Evolutionary conservation across 495 filamentous ascomycete genomes (phyloP).

Genomic region (Cetradonia linearis): DNA sequence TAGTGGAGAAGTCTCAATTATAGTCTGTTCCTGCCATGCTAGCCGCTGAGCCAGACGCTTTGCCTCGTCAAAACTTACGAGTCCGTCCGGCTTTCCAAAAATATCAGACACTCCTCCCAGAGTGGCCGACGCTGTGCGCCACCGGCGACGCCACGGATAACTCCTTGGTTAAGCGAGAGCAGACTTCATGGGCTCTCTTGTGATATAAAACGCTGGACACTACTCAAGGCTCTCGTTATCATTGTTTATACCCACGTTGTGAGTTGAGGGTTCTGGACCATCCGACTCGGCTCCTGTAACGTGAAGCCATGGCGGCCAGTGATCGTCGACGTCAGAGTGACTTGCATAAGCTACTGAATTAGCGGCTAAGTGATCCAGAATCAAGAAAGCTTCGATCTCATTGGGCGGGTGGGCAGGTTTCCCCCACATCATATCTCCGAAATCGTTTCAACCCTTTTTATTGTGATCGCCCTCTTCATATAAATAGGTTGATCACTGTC

Average conservation of each 20-base stretch:
- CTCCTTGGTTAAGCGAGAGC: neutral
- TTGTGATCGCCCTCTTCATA: conserved; percentile 1
- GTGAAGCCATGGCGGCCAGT: neutral
- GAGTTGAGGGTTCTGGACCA: neutral
- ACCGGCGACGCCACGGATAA: neutral
- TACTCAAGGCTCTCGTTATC: neutral
- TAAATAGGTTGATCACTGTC: conserved; percentile 8
- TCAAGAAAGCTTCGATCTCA: neutral
- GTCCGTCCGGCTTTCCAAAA: neutral
- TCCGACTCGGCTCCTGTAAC: neutral
- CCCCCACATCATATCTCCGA: conserved; percentile 9
- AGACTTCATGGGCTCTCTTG: neutral
- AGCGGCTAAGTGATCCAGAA: neutral
- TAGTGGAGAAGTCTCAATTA: neutral
- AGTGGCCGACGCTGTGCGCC: neutral
- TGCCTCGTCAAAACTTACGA: conserved; percentile 3
- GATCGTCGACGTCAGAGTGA: neutral
- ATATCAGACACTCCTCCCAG: neutral
- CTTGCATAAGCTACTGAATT: neutral
- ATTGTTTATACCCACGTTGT: neutral
- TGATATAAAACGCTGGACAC: neutral
- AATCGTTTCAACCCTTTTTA: neutral
- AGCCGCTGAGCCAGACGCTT: conserved; percentile 1
- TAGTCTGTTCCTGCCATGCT: neutral
- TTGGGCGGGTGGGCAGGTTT: neutral